Percentiles rank a stretch among this genome's conserved stretches.
Conservation (phyloP, 192 early-diverging fungal species). For the Umbelopsis isabellina region DNA sequence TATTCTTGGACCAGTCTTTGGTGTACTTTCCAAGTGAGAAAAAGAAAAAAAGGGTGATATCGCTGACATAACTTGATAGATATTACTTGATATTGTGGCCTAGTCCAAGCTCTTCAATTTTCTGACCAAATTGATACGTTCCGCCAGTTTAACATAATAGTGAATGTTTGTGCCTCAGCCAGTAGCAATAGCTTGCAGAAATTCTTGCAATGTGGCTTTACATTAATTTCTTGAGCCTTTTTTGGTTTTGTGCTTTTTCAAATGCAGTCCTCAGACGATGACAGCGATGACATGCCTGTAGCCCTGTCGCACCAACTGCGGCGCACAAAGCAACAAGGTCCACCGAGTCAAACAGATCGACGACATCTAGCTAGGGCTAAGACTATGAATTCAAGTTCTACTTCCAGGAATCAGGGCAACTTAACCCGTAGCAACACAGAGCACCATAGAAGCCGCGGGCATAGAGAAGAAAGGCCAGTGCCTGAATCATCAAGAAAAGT, state of each 20-base stretch:
- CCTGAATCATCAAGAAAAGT: background rate
- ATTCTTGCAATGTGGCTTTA: too few relatives aligned
- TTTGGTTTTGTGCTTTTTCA: background rate
- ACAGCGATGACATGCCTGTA: slow-evolving; percentile 13
- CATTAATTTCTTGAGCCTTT: background rate
- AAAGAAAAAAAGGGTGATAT: too few relatives aligned
- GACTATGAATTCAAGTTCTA: background rate
- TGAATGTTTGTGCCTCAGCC: too few relatives aligned
- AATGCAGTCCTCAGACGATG: slow-evolving; percentile 17
- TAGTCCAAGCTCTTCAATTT: too few relatives aligned
- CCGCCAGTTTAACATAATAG: too few relatives aligned
- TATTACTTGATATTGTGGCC: too few relatives aligned
- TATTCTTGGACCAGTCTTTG: too few relatives aligned
- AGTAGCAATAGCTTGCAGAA: too few relatives aligned
- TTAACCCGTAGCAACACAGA: background rate
- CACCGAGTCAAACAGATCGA: background rate
- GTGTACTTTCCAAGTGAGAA: too few relatives aligned
- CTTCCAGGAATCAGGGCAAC: background rate
- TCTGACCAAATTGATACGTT: too few relatives aligned
- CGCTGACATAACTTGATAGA: too few relatives aligned
- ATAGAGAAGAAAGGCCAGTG: background rate
- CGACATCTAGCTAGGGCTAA: background rate
- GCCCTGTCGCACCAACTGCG: background rate
- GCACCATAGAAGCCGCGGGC: background rate
- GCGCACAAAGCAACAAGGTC: background rate